Evolutionary conservation across 202 grass and related monocot species (phyloP), one percentile per base, ranked within the genome.

Genomic region (Eragrostis tef): DNA sequence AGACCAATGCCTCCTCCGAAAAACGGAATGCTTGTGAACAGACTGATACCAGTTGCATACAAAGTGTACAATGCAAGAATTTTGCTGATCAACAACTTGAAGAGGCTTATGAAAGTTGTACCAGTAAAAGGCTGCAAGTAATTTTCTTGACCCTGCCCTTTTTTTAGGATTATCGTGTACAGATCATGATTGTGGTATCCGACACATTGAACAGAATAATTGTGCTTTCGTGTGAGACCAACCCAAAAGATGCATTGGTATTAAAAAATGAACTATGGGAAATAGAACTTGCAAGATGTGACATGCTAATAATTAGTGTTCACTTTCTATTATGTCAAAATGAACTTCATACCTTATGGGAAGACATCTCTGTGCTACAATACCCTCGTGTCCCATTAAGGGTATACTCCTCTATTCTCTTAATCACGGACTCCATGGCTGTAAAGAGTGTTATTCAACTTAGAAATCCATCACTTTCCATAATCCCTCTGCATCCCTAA

Each of bases 51-150:
- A 72, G 87, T 95, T 74, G 92, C 96, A 67, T 98, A 95, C 79
- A 79, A 79, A 62, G 85, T 99, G 76, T 86, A 93, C 71, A 99
- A 99, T 85, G 88, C 96, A 81, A 99, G 90, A 83, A 88, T 99
- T 80, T 65, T 87, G 72, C 78, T 99, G 52, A 93, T 91, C 81
- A 99, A 93, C 83, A 93, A 93, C 87, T 84, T 98, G 95, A 99
- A 83, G 87, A 91, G 44, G 70, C 96, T 95, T 80, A 90, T 99
- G 89, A 95, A 91, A 93, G 88, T 81, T 53, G 83, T 95, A 57
- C 90, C 96, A 67, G 89, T 95, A 75, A 88, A 83, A 83, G 90
- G 88, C 53, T 99, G 92, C 96, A 99, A 90, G 96, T 99, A 93
- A 93, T 67, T 77, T 64, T 79, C 72, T 43, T 84, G 12, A 26